Evolutionary conservation across 2,329 filamentous ascomycete species (phyloP).

Genomic region (Saccharata proteae): DNA sequence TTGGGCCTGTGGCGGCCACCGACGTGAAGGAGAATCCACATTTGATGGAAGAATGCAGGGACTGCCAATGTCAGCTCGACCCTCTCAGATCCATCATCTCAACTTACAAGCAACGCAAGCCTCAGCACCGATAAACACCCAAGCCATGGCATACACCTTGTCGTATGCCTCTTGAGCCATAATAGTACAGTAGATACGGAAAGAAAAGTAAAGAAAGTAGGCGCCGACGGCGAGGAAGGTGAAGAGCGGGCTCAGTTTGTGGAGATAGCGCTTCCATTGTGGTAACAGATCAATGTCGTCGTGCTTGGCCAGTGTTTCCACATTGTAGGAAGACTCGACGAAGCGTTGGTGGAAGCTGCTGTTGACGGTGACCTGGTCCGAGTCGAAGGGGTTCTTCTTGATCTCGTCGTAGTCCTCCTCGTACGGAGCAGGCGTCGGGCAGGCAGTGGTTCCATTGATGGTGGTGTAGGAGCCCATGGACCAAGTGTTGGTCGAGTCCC

Average conservation of each 20-base stretch:
- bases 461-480: background rate
- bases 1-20: background rate
- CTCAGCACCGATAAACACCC: conserved; percentile 3
- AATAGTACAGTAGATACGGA: conserved; percentile 4
- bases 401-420: background rate
- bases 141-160: conserved; percentile 4
- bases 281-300: conserved; percentile 3
- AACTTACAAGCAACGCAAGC: conserved; percentile 1
- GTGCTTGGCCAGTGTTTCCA: conserved; percentile 3
- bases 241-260: background rate
- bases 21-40: conserved; percentile 1
- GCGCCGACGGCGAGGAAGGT: conserved; percentile 1
- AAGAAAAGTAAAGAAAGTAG: conserved; percentile 4
- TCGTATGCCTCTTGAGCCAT: conserved; percentile 1
- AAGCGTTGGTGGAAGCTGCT: background rate
- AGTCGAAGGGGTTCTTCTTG: conserved; percentile 2
- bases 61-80: background rate
- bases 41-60: conserved; percentile 1
- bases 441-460: conserved; percentile 1
- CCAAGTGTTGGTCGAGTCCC: background rate
- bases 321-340: background rate
- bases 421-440: background rate
- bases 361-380: background rate
- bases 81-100: background rate
- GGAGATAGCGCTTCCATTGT: conserved; percentile 1